Percentiles rank a stretch among this genome's conserved stretches.
These are phyloP conservation scores for Sungouiozyma ichnusensis DNA, from an alignment of 805 yeast genomes.

Conservation along the genomic window DNA sequence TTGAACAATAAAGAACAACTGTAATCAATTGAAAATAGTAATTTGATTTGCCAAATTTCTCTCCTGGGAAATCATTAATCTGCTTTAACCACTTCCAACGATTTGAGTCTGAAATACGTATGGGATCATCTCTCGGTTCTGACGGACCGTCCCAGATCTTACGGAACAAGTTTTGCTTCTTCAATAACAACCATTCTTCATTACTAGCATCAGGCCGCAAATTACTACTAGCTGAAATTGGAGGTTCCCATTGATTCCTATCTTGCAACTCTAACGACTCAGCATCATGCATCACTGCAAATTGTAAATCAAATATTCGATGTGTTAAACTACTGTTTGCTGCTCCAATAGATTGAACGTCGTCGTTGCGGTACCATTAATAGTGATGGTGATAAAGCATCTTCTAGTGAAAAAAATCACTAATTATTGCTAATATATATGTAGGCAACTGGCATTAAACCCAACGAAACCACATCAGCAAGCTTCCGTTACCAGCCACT, in stretches of 20 bases:
- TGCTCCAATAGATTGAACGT: no score
- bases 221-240: background rate
- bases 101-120: constrained; percentile 24
- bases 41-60: constrained; percentile 24
- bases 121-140: constrained; percentile 38
- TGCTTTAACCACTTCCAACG: constrained; percentile 12
- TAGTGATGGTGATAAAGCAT: no score
- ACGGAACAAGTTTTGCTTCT: constrained; percentile 18
- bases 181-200: constrained; percentile 16
- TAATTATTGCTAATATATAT: no score
- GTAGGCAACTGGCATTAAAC: no score
- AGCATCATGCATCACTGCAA: background rate
- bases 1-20: constrained; percentile 31
- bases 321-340: no score
- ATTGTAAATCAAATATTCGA: no score
- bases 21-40: constrained; percentile 22
- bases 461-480: no score
- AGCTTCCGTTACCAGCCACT: no score
- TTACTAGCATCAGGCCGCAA: background rate
- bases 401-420: no score
- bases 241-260: background rate
- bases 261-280: background rate
- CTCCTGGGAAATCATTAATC: constrained; percentile 37
- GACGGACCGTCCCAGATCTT: constrained; percentile 49
- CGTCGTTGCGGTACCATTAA: no score